A percentile compares a stretch with the other conserved stretches of the same genome.
Evolutionary conservation across 2,329 filamentous ascomycete species (phyloP).

Genomic region (Alternaria ventricosa): DNA sequence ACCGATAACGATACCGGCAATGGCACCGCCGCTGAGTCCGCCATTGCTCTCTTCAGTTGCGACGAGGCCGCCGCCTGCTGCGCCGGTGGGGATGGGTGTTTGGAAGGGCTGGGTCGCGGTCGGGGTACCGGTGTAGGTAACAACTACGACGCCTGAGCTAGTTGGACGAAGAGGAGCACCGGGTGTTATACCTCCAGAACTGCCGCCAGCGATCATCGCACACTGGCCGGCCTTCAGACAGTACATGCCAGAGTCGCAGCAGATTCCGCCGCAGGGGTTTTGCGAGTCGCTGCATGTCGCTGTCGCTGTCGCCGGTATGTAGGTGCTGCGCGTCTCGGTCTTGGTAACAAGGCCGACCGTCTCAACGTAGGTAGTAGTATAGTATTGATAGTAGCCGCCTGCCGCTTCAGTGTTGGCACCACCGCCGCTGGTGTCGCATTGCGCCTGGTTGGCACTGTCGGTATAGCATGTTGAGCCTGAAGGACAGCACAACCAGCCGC

Average conservation of each 20-base stretch:
- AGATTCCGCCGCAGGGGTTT: conserved; percentile 70
- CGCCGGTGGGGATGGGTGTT: conserved; percentile 62
- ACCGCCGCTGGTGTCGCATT: conserved; percentile 38
- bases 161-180: conserved; percentile 61
- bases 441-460: conserved; percentile 45
- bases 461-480: conserved; percentile 38
- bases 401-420: conserved; percentile 23
- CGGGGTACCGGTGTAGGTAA: conserved; percentile 53
- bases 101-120: conserved; percentile 58
- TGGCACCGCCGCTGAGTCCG: conserved; percentile 71
- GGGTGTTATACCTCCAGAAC: conserved; percentile 52
- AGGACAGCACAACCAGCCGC: conserved; percentile 46
- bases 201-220: conserved; percentile 60
- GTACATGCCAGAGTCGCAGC: conserved; percentile 73
- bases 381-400: conserved; percentile 61
- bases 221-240: conserved; percentile 66
- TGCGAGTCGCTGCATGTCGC: conserved; percentile 58
- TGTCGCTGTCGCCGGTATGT: conserved; percentile 25
- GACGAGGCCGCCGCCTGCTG: conserved; percentile 49
- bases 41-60: conserved; percentile 35
- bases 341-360: conserved; percentile 59
- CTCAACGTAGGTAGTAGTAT: conserved; percentile 64
- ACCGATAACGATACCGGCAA: conserved; percentile 82
- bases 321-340: conserved; percentile 61
- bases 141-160: conserved; percentile 61